These are phyloP conservation scores for Selaginella tamariscina DNA, from an alignment of 75 land plant genomes.

Conservation along the genomic window DNA sequence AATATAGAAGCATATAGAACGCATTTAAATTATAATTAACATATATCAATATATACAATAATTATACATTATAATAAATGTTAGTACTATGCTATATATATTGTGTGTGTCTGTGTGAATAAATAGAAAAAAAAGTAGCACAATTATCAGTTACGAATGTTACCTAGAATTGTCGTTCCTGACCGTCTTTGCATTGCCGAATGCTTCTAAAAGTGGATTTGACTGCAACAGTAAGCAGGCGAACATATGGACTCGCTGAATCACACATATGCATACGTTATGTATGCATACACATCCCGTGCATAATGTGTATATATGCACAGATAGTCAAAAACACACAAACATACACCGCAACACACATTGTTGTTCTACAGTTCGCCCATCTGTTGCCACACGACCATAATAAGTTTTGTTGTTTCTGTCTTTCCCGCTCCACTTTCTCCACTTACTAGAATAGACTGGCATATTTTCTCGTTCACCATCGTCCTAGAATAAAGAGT, in stretches of 20 bases:
- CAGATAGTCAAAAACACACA: not conserved
- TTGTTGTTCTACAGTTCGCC: not conserved
- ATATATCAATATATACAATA: too few species aligned
- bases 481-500: not conserved
- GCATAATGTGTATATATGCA: too few species aligned
- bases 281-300: too few species aligned
- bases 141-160: too few species aligned
- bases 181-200: not conserved
- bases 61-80: too few species aligned
- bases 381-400: not conserved
- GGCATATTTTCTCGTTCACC: not conserved
- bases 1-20: too few species aligned
- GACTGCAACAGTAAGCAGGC: not conserved
- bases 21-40: too few species aligned
- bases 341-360: not conserved
- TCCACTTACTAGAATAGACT: constrained; percentile 1
- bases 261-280: too few species aligned
- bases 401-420: not conserved
- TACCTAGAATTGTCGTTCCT: not conserved
- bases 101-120: not conserved
- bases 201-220: not conserved
- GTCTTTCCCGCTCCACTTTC: not conserved
- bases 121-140: not conserved
- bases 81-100: not conserved
- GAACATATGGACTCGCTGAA: too few species aligned